Base-by-base conservation (phyloP, 2,329 filamentous ascomycete genomes). In the Calonectria pseudoreteaudii region DNA sequence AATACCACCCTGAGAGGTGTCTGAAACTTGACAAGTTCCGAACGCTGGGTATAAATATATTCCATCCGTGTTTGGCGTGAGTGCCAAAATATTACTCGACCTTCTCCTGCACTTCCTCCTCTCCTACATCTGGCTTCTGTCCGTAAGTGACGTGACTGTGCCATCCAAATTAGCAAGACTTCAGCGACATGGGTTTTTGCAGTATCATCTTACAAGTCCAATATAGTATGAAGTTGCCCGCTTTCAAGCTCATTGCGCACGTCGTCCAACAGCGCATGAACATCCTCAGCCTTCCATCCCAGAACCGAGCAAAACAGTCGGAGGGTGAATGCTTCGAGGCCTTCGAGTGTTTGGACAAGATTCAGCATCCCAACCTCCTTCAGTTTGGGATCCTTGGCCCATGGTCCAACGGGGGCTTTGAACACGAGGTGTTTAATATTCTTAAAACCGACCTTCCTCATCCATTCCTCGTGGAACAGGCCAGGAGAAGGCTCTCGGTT, bases 401-500 rank as follows among this genome's bases (percentile, higher is more conserved):
- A 87, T 0, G 82, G 77, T 0, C 83, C 84, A 13, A 83, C 79
- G 0, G 84, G 84, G 49, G 82, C 72, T 70, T 82, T 83, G 73
- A 80, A 82, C 9, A 77, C 41, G 3, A 75, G 77, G 44, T 84
- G 80, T 0, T 77, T 77, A 20, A 85, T 75, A 56, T 84, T 83
- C 8, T 75, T 56, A 58, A 87, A 86, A 0, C 86, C 85, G 3
- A 80, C 82, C 1, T 82, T 80, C 28, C 73, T 76, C 20, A 86
- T 76, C 80, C 81, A 84, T 4, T 73, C 72, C 31, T 81, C 79
- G 30, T 80, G 80, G 18, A 74, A 67, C 0, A 77, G 78, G 1
- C 80, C 82, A 0, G 80, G 80, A 31, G 60, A 70, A 0, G 80
- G 77, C 1, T 81, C 79, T 7, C 56, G 56, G 2, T 62, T 16